These are phyloP conservation scores for Linnemannia schmuckeri DNA, from an alignment of 192 early-diverging fungal genomes.

Conservation along the genomic window DNA sequence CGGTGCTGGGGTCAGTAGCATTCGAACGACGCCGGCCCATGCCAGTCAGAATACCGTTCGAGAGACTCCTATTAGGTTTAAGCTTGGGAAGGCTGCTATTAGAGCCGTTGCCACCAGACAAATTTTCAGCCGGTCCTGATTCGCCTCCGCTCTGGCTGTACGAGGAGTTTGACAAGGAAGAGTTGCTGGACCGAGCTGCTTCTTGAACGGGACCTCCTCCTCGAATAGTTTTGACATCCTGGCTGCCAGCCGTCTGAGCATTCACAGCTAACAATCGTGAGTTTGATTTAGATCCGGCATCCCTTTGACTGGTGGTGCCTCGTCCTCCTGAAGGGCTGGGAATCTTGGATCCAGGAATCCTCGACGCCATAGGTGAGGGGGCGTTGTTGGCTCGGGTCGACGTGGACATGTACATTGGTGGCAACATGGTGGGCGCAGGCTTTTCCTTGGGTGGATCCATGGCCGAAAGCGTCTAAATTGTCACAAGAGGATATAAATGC, in stretches of 20 bases:
- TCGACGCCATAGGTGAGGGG: conserved; percentile 29
- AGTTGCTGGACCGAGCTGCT: not conserved
- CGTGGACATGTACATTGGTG: conserved; percentile 59
- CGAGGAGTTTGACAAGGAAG: not conserved
- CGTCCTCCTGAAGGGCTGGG: conserved; percentile 43
- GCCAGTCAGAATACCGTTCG: conserved; percentile 30
- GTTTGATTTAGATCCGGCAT: conserved; percentile 13
- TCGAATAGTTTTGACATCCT: conserved; percentile 50
- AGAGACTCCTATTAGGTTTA: conserved; percentile 40
- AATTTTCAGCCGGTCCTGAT: not conserved
- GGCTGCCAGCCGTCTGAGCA: not conserved
- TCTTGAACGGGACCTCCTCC: conserved; percentile 22
- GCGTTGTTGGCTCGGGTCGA: conserved; percentile 33
- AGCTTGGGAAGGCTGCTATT: conserved; percentile 12
- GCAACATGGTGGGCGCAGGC: conserved; percentile 49
- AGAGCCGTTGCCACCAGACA: not conserved
- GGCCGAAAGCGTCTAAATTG: conserved; percentile 34
- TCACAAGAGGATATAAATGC: not conserved
- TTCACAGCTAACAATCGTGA: conserved; percentile 9
- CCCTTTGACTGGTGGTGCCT: not conserved
- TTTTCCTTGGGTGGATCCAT: conserved; percentile 54
- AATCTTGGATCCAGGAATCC: conserved; percentile 37
- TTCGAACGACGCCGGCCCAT: conserved; percentile 11
- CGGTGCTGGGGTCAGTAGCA: not conserved
- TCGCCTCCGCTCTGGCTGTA: conserved; percentile 2